Evolutionary conservation across 176 grass and related monocot species (phyloP), one percentile per base, ranked within the genome.

Genomic region (Saccharum officinarum): DNA sequence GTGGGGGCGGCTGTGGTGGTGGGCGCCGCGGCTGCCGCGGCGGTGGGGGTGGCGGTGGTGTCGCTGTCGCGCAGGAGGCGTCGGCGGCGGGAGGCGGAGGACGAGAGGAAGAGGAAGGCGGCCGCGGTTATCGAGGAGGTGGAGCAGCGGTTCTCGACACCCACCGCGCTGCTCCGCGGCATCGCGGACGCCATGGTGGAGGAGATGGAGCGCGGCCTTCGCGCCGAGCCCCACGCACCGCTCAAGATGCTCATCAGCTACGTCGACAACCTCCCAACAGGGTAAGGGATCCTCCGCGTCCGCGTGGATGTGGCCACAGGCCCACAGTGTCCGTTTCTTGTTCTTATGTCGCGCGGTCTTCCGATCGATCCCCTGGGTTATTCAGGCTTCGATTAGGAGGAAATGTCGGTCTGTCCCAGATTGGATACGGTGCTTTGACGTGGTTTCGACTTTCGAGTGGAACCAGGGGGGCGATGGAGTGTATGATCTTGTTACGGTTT

Each of bases 221-320:
- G 88, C 80, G 89, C 86, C 55, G 95, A 94, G 30, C 77, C 61
- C 10, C 86, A 89, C 14, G 88, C 80, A 4, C 82, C 82, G 80
- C 69, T 97, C 67, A 97, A 97, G 95, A 97, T 97, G 95, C 78
- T 97, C 79, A 88, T 97, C 18, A 94, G 95, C 90, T 94, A 91
- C 77, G 95, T 97, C 14, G 92, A 97, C 87, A 97, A 97, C 74
- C 88, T 97, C 31, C 94, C 94, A 63, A 97, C 92, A 10, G 94
- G 94, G 94, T 97, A 97, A 77, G 72, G 22, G 94, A 37, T 66
- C 71, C 61, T 5, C 25, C 10, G 20, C 23, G 11, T 63, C 60
- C 81, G 69, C 69, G 30, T 79, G 45, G 85, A 6, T 33, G 38
- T 33, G 36, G 22, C n/a, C 45, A 0, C 8, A 37, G 55, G 20